Evolutionary conservation across 2,329 filamentous ascomycete species (phyloP).

Genomic region (Cercospora sp.): DNA sequence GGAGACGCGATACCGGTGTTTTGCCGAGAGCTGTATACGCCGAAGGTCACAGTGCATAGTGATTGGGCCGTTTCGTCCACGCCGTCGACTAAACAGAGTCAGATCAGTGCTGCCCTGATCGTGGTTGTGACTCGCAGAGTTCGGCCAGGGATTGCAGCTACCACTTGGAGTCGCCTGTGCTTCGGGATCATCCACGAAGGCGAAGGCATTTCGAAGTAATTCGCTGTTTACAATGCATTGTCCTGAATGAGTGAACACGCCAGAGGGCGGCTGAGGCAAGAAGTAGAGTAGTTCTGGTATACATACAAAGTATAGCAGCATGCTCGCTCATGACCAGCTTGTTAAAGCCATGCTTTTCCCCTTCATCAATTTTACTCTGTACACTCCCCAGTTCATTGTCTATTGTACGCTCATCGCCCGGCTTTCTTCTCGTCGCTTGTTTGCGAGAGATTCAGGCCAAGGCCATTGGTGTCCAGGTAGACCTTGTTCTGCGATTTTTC

Average conservation of each 20-base stretch:
- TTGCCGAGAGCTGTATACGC: neutral
- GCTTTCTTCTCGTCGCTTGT: slow-evolving; percentile 23
- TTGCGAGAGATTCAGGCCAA: slow-evolving; percentile 78
- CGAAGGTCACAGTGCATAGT: neutral
- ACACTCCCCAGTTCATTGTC: neutral
- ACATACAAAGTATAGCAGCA: slow-evolving; percentile 9
- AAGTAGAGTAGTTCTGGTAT: slow-evolving; percentile 20
- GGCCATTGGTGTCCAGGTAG: slow-evolving; percentile 84
- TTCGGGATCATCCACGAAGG: neutral
- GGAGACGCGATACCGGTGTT: neutral
- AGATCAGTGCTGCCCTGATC: neutral
- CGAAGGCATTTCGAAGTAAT: neutral
- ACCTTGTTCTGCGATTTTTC: slow-evolving; percentile 92
- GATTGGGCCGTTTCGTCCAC: neutral
- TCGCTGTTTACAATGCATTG: neutral
- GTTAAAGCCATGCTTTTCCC: neutral
- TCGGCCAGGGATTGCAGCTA: neutral
- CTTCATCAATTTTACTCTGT: slow-evolving; percentile 4
- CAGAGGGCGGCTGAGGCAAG: neutral
- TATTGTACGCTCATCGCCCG: slow-evolving; percentile 7
- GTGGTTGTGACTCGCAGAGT: neutral
- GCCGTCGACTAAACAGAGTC: neutral
- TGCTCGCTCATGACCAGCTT: slow-evolving; percentile 1
- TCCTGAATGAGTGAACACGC: neutral
- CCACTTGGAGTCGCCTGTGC: neutral